A percentile compares a stretch with the other conserved stretches of the same genome.
Conservation (phyloP, 1,284 basidiomycete species). For the Ustilago lituana region DNA sequence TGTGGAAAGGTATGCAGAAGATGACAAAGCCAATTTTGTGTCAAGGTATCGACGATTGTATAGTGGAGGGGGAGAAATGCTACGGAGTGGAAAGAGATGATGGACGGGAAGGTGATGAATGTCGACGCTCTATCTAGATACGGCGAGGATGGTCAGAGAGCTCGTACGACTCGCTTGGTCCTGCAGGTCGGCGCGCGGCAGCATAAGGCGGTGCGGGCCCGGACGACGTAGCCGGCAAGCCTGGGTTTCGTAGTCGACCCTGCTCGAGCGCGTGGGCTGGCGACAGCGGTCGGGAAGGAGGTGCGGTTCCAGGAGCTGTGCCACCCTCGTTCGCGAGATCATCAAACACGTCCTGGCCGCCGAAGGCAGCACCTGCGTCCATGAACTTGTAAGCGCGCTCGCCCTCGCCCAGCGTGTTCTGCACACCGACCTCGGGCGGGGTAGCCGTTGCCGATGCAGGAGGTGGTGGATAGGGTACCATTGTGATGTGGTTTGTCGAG, state of each 20-base stretch:
- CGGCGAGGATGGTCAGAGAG: slow-evolving; percentile 33
- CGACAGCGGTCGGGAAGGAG: slow-evolving; percentile 38
- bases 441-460: slow-evolving; percentile 20
- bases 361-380: slow-evolving; percentile 38
- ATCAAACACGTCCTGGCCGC: slow-evolving; percentile 42
- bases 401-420: slow-evolving; percentile 32
- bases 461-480: slow-evolving; percentile 40
- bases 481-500: slow-evolving; percentile 27
- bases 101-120: too few species aligned
- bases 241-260: slow-evolving; percentile 30
- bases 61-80: too few species aligned
- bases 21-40: too few species aligned
- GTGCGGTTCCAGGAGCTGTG: slow-evolving; percentile 36
- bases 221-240: slow-evolving; percentile 28
- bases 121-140: too few species aligned
- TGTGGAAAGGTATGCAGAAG: too few species aligned
- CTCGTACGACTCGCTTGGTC: slow-evolving; percentile 37
- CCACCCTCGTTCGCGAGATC: slow-evolving; percentile 12
- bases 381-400: slow-evolving; percentile 44
- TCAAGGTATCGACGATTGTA: too few species aligned
- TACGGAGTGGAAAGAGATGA: too few species aligned
- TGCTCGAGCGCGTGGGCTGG: slow-evolving; percentile 48
- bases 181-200: slow-evolving; percentile 15
- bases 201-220: slow-evolving; percentile 33
- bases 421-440: slow-evolving; percentile 27